Evolutionary conservation across 805 yeast species (phyloP).

Genomic region (Metschnikowia peoriensis): DNA sequence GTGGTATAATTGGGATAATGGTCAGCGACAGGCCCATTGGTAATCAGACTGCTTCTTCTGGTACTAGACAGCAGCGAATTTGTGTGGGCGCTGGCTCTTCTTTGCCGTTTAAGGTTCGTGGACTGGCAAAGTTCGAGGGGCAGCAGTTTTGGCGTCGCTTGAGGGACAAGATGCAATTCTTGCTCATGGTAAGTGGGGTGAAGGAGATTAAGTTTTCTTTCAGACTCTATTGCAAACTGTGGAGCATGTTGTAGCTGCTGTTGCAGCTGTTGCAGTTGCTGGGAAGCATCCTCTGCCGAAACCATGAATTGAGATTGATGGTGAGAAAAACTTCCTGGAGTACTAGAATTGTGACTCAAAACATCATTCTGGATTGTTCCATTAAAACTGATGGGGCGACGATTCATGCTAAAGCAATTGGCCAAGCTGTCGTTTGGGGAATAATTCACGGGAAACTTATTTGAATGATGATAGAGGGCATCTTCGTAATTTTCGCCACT

Average conservation of each 20-base stretch:
- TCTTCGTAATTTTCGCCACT: conserved; percentile 2
- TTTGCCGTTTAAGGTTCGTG: not conserved
- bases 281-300: conserved; percentile 1
- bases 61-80: conserved; percentile 5
- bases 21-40: not conserved
- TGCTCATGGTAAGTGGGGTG: not conserved
- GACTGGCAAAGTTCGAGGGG: not conserved
- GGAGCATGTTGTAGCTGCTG: not conserved
- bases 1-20: conserved; percentile 7
- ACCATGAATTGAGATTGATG: conserved; percentile 4
- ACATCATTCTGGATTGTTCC: not conserved
- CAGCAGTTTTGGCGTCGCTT: conserved; percentile 1
- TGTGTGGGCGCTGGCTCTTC: not conserved
- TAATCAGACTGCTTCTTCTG: conserved; percentile 8
- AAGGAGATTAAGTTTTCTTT: not conserved
- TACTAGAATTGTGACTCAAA: not conserved
- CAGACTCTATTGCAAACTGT: not conserved
- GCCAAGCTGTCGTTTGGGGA: not conserved
- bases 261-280: not conserved
- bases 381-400: not conserved
- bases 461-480: not conserved
- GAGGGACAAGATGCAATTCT: not conserved
- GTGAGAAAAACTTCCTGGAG: not conserved
- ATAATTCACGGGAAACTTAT: not conserved
- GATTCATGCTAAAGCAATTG: conserved; percentile 1